phyloP scores from a whole-genome alignment of 2,329 filamentous ascomycete genomes.

The Aspergillus udagawae region DNA sequence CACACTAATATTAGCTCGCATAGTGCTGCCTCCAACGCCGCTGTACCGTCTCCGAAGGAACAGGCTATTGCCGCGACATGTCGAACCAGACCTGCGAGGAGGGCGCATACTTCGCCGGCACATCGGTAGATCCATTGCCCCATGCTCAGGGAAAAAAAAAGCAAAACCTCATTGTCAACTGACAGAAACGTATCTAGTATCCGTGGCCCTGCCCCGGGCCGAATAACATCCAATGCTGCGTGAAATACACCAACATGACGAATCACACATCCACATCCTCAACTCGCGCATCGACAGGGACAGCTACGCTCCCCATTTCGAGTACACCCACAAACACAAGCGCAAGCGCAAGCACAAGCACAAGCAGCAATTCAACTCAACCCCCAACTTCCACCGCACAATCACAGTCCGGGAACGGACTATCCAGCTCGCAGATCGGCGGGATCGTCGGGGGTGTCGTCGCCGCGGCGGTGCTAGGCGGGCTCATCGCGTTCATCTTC shows the following conservation, averaged over 20 bases:
- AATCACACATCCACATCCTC: too few species aligned
- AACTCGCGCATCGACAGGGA: background rate
- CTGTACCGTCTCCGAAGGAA: conserved; percentile 3
- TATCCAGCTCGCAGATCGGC: background rate
- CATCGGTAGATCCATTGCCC: background rate
- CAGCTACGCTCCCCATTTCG: background rate
- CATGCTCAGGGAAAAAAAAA: background rate
- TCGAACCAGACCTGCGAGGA: conserved; percentile 11
- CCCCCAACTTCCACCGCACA: too few species aligned
- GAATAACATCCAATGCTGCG: conserved; percentile 7
- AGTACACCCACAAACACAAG: too few species aligned
- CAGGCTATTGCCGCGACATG: conserved; percentile 5
- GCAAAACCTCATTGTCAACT: too few species aligned
- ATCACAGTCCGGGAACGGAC: too few species aligned
- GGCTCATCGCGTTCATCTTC: background rate
- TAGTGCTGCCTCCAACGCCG: conserved; percentile 7
- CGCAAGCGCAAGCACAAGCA: too few species aligned
- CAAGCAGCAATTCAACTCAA: too few species aligned
- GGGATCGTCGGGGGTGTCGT: conserved; percentile 11
- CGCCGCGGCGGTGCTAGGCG: conserved; percentile 3
- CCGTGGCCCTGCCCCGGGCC: conserved; percentile 6
- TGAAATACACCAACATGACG: conserved; percentile 5
- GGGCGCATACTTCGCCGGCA: conserved; percentile 4
- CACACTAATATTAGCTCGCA: background rate
- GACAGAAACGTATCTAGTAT: background rate